phyloP scores from a whole-genome alignment of 2,329 filamentous ascomycete species.

The Phialocephala sp. region DNA sequence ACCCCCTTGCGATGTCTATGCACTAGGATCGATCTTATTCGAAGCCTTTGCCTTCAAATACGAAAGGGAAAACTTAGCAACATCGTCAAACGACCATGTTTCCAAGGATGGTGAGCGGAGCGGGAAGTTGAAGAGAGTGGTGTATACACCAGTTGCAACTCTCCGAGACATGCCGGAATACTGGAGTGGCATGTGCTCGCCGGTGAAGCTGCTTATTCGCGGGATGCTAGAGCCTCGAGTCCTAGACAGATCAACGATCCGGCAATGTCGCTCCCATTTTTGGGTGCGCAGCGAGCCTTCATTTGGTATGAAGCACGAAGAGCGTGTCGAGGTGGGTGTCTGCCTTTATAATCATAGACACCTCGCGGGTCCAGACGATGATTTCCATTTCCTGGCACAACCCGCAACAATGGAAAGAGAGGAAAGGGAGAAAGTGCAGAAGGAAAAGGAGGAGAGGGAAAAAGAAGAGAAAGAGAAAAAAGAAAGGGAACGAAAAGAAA shows the following conservation, averaged over 20 bases:
- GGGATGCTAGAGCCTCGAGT: background rate
- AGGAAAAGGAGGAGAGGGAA: no score
- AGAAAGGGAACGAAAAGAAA: no score
- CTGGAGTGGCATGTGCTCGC: background rate
- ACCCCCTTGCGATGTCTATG: constrained; percentile 2
- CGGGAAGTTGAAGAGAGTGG: background rate
- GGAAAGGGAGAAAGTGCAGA: no score
- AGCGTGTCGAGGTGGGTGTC: background rate
- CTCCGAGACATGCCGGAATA: background rate
- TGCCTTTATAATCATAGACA: background rate
- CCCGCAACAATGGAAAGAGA: no score
- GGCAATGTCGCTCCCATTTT: background rate
- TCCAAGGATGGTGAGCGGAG: background rate
- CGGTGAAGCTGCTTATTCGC: background rate
- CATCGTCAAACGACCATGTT: background rate
- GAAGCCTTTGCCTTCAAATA: constrained; percentile 1
- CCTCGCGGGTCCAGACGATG: no score
- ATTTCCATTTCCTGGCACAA: no score
- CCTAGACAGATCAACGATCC: background rate
- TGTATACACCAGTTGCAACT: background rate
- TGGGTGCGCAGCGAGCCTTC: background rate
- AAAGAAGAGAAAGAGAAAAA: no score
- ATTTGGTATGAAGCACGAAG: background rate
- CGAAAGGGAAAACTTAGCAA: background rate
- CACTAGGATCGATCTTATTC: background rate